phyloP scores from a whole-genome alignment of 1,284 basidiomycete species.

The Thelephora terrestris region DNA sequence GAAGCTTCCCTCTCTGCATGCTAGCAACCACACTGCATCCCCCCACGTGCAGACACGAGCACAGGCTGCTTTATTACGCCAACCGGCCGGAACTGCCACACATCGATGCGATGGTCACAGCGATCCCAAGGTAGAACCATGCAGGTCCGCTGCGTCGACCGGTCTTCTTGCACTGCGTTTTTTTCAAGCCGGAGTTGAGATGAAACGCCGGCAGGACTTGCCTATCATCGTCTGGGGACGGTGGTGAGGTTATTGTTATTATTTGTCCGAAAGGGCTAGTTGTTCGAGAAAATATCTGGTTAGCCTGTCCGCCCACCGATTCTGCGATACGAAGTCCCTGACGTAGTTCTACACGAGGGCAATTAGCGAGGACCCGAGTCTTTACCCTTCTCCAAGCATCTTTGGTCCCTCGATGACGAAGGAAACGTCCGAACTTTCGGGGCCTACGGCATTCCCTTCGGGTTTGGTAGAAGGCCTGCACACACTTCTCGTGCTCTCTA shows the following conservation, averaged over 20 bases:
- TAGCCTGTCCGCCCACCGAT: neutral
- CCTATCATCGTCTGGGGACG: constrained; percentile 8
- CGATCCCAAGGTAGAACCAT: constrained; percentile 26
- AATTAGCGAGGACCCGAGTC: constrained; percentile 19
- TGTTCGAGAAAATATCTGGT: constrained; percentile 29
- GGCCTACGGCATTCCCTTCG: constrained; percentile 13
- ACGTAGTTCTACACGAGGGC: constrained; percentile 12
- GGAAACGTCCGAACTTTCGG: constrained; percentile 10
- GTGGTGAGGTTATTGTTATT: constrained; percentile 14
- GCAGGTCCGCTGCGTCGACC: constrained; percentile 16
- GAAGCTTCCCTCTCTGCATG: constrained; percentile 21
- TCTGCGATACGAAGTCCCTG: neutral
- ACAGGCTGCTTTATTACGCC: constrained; percentile 24
- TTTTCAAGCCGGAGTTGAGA: neutral
- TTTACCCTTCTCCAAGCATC: constrained; percentile 15
- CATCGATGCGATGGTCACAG: constrained; percentile 26
- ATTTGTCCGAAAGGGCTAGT: constrained; percentile 20
- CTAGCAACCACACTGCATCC: constrained; percentile 27
- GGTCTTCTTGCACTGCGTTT: neutral
- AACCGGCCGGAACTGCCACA: constrained; percentile 25
- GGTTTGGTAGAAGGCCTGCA: constrained; percentile 19
- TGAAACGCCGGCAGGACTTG: constrained; percentile 10
- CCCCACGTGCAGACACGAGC: constrained; percentile 25
- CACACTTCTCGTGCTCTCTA: neutral
- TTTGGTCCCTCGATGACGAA: constrained; percentile 15